A percentile compares a stretch with the other conserved stretches of the same genome.
Conservation (phyloP, 2,329 filamentous ascomycete species). For the Pyrenochaeta sp. region DNA sequence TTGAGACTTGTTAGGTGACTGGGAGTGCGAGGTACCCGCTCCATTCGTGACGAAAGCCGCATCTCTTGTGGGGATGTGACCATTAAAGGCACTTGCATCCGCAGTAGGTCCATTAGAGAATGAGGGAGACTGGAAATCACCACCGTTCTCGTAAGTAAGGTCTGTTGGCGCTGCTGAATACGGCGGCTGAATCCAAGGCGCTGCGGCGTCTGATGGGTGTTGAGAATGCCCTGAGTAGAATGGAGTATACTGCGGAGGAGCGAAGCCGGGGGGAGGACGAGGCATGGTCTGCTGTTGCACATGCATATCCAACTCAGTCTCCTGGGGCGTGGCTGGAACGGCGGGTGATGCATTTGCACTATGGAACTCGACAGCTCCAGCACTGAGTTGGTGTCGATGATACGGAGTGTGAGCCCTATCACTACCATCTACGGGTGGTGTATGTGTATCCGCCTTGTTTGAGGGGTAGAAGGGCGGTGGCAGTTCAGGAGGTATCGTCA, state of each 20-base stretch:
- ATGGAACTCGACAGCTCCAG: constrained; percentile 51
- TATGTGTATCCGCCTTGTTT: constrained; percentile 31
- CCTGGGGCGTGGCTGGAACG: constrained; percentile 48
- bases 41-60: constrained; percentile 35
- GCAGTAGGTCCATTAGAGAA: constrained; percentile 23
- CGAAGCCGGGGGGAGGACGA: constrained; percentile 45
- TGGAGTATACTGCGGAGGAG: constrained; percentile 38
- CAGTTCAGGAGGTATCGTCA: constrained; percentile 37
- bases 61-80: constrained; percentile 27
- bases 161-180: constrained; percentile 40
- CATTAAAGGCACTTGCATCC: constrained; percentile 31
- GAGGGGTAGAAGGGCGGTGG: constrained; percentile 49
- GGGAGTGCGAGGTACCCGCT: constrained; percentile 38
- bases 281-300: constrained; percentile 30
- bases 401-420: constrained; percentile 16
- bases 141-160: constrained; percentile 31
- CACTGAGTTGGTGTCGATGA: constrained; percentile 37
- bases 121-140: constrained; percentile 32
- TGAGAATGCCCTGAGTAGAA: constrained; percentile 47
- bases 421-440: constrained; percentile 29
- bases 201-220: constrained; percentile 44
- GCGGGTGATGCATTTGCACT: constrained; percentile 48
- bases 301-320: constrained; percentile 26
- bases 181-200: constrained; percentile 41
- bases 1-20: constrained; percentile 44